These are phyloP conservation scores for Neovahlkampfia damariscottae DNA, from an alignment of 78 protist genomes.

Conservation along the genomic window DNA sequence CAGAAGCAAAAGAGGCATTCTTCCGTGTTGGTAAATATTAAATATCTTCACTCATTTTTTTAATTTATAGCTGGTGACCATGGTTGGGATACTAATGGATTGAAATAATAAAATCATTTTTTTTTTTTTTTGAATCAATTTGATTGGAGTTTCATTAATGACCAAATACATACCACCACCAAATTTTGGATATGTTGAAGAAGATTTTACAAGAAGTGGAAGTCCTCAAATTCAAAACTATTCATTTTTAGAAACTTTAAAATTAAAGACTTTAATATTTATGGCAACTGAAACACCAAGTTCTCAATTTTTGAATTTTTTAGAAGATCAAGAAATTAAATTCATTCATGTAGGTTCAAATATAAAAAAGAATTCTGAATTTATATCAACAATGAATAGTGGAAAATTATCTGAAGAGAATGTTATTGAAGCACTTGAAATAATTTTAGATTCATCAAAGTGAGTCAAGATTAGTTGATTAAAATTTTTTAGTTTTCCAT, in stretches of 20 bases:
- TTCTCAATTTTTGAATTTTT: neutral
- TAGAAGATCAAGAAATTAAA: constrained; percentile 62
- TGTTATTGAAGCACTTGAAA: constrained; percentile 56
- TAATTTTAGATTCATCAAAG: constrained; percentile 47
- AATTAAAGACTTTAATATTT: constrained; percentile 51
- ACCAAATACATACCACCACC: neutral
- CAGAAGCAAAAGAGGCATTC: constrained; percentile 15
- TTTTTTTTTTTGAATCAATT: no score
- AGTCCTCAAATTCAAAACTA: constrained; percentile 71
- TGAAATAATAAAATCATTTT: no score
- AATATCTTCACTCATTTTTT: no score
- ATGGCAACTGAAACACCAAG: constrained; percentile 72
- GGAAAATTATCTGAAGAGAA: constrained; percentile 38
- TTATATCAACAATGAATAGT: neutral
- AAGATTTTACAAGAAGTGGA: constrained; percentile 74
- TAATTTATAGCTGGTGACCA: no score
- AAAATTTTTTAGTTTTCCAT: no score
- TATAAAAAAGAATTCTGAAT: neutral
- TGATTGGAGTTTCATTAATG: no score
- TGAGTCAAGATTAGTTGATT: no score
- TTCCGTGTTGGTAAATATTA: neutral
- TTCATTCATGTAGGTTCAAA: constrained; percentile 47
- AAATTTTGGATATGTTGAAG: constrained; percentile 6
- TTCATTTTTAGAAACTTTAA: constrained; percentile 77
- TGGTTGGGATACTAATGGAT: no score